Evolutionary conservation across 441 rosid species (phyloP), one percentile per base, ranked within the genome.

Genomic region (Geranium incanum): DNA sequence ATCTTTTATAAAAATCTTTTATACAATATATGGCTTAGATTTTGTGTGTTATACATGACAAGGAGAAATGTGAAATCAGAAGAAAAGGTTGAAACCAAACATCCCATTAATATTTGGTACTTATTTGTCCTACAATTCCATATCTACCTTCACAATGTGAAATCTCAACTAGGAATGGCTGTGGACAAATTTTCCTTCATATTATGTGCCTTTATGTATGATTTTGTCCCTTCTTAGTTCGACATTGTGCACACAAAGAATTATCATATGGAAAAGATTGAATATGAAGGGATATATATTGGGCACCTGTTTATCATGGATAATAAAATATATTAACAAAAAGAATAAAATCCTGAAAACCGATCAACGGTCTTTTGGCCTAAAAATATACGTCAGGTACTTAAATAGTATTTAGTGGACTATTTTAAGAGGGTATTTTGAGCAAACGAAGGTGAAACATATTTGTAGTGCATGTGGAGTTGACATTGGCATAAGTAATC

Each of bases 11-110:
- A 72, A 66, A 19, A 8, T 41, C n/a, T 28, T 28, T 28, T 28
- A 28, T 28, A 28, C 33, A 28, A 28, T 28, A 28, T 28, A 28
- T n/a, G 15, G 60, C 19, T 36, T 48, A 67, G 75, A 76, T 80
- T 75, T 50, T 63, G 57, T 71, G 48, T 70, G 7, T 1, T 16
- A n/a, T 52, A 52, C 13, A 13, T 45, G 28, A 62, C 16, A 63
- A 57, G 23, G 33, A 28, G 33, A 28, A 28, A 28, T 28, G 33
- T 28, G 33, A 13, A 6, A n/a, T 0, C 12, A 6, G 64, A 38
- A 62, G 36, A 33, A 78, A 75, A 79, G 71, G 82, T 77, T 77
- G 76, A 82, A 67, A 68, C 76, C 70, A 60, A 50, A 74, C 36
- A 45, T 12, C 33, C 19, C 60, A 52, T 52, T 13, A 52, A 52